Conservation (phyloP, 2,329 filamentous ascomycete genomes). For the Aspergillus luchuensis region DNA sequence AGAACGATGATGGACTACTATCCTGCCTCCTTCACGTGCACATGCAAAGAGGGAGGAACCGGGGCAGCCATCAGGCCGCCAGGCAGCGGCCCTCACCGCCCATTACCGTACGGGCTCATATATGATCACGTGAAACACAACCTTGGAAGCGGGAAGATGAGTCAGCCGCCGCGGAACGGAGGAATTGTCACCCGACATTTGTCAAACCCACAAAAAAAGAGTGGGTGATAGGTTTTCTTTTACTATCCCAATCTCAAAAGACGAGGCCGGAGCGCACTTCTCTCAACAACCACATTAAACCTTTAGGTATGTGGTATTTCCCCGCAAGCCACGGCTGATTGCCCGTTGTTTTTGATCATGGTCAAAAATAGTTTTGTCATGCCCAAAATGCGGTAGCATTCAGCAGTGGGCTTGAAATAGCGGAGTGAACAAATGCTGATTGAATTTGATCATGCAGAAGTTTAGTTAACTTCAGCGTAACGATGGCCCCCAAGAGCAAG, state of each 20-base stretch:
- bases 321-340: conserved; percentile 5
- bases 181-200: conserved; percentile 16
- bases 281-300: conserved; percentile 13
- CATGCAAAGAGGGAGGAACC: no score
- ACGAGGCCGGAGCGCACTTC: conserved; percentile 22
- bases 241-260: conserved; percentile 15
- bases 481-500: conserved; percentile 67
- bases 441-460: conserved; percentile 17
- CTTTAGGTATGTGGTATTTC: conserved; percentile 11
- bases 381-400: not conserved
- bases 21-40: no score
- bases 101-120: no score
- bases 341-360: not conserved
- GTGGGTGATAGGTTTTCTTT: conserved; percentile 16
- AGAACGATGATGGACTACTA: no score
- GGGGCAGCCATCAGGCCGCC: no score
- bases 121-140: not conserved
- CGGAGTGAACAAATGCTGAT: conserved; percentile 10
- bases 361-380: not conserved
- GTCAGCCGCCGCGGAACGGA: conserved; percentile 14
- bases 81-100: no score
- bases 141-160: not conserved
- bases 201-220: conserved; percentile 25
- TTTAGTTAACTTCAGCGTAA: conserved; percentile 43
- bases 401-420: not conserved